These are phyloP conservation scores for Rhipidocladum racemiflorum DNA, from an alignment of 176 grass and related monocot species.

Conservation along the genomic window DNA sequence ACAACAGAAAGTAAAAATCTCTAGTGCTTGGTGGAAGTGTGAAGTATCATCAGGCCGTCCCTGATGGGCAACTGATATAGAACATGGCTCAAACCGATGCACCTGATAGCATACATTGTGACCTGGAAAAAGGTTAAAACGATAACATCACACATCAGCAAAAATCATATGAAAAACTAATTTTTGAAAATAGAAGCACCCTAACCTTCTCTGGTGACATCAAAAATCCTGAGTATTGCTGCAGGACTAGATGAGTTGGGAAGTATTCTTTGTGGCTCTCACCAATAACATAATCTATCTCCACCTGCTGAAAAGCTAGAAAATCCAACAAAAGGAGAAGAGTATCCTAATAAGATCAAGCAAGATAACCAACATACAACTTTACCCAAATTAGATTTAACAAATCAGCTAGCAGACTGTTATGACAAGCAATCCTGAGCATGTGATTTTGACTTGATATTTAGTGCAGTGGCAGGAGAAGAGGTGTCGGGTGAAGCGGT, in stretches of 20 bases:
- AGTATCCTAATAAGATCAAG: conserved; percentile 11
- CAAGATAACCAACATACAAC: not conserved
- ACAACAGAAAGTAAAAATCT: conserved; percentile 49
- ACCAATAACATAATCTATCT: conserved; percentile 94
- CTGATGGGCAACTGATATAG: conserved; percentile 63
- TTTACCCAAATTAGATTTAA: conserved; percentile 13
- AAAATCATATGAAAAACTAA: too few species aligned
- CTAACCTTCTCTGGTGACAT: too few species aligned
- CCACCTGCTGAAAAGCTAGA: conserved; percentile 94
- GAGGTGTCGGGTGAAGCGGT: too few species aligned
- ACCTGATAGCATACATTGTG: conserved; percentile 83
- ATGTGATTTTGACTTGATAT: too few species aligned
- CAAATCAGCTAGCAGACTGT: not conserved
- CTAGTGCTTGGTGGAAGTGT: conserved; percentile 76
- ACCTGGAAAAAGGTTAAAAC: conserved; percentile 42
- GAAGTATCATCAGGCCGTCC: conserved; percentile 88
- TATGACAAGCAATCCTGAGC: conserved; percentile 1
- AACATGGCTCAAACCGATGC: conserved; percentile 98
- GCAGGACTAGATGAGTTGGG: conserved; percentile 76
- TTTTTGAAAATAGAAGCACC: too few species aligned
- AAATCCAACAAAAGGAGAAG: conserved; percentile 23
- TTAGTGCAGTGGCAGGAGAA: too few species aligned
- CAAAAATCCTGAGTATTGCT: conserved; percentile 41
- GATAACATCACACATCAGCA: too few species aligned
- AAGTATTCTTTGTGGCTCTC: conserved; percentile 72